Evolutionary conservation across 2,329 filamentous ascomycete genomes (phyloP).

Genomic region (Pseudogymnoascus sp.): DNA sequence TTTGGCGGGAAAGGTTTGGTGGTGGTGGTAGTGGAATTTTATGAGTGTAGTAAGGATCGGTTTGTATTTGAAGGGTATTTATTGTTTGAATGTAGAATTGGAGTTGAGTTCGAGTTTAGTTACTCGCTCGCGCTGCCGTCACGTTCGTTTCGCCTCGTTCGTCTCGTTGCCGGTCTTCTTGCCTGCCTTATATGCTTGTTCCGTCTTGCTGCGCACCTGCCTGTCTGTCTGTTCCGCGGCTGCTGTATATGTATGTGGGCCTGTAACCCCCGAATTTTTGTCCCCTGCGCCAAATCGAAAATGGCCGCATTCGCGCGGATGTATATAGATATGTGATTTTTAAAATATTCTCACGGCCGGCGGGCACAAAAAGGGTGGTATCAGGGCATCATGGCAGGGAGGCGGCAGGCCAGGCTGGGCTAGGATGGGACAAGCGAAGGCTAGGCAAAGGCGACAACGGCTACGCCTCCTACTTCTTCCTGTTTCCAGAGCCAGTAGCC

Average conservation of each 20-base stretch:
- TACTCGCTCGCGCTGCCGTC: not conserved
- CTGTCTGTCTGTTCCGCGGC: constrained; percentile 8
- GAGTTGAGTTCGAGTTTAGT: not conserved
- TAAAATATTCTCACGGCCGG: not conserved
- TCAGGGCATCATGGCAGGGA: constrained; percentile 6
- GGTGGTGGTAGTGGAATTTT: not conserved
- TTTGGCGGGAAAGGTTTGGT: not conserved
- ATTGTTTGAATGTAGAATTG: not conserved
- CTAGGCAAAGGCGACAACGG: not conserved
- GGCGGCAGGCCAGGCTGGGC: not conserved
- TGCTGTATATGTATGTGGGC: not conserved
- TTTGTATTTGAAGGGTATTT: constrained; percentile 2
- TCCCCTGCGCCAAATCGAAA: not conserved
- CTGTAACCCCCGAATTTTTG: not conserved
- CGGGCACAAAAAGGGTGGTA: not conserved
- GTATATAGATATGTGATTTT: not conserved
- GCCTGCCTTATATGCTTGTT: not conserved
- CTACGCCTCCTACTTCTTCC: constrained; percentile 14
- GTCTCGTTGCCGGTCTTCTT: not conserved
- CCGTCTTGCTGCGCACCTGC: constrained; percentile 1
- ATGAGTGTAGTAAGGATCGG: constrained; percentile 8
- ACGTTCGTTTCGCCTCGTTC: constrained; percentile 3
- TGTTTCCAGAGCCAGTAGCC: constrained; percentile 30
- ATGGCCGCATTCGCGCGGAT: not conserved
- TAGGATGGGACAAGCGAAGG: not conserved